phyloP scores from a whole-genome alignment of 179 eudicot genomes.

The Actinidia polygama region DNA sequence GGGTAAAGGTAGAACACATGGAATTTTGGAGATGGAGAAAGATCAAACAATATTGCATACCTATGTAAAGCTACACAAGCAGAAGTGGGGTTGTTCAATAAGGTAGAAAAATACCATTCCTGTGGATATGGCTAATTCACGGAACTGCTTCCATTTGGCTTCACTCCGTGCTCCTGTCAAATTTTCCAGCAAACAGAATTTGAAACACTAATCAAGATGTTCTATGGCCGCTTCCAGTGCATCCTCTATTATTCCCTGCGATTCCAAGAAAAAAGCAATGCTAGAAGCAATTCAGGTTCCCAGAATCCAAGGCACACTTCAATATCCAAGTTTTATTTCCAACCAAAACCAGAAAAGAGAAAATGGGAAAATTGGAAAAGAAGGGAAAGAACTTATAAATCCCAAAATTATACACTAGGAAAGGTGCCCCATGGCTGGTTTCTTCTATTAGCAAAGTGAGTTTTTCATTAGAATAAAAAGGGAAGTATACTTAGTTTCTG shows the following conservation, averaged over 20 bases:
- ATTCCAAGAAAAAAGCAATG: slow-evolving; percentile 91
- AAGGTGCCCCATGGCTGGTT: background rate
- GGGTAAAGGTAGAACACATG: background rate
- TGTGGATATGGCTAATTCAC: slow-evolving; percentile 93
- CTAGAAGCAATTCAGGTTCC: slow-evolving; percentile 36
- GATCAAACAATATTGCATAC: background rate
- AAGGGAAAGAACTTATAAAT: background rate
- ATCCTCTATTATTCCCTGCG: slow-evolving; percentile 84
- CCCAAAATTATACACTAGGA: background rate
- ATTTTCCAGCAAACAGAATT: slow-evolving; percentile 65
- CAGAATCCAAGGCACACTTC: background rate
- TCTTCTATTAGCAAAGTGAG: background rate
- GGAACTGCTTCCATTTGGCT: slow-evolving; percentile 97
- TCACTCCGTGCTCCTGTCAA: slow-evolving; percentile 83
- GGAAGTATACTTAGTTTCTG: background rate
- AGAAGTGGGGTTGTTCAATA: background rate
- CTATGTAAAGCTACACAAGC: no score
- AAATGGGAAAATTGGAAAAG: background rate
- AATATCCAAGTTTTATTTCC: no score
- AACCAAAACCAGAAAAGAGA: background rate
- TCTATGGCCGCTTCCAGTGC: slow-evolving; percentile 79
- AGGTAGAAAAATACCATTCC: slow-evolving; percentile 66
- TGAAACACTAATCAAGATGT: slow-evolving; percentile 4
- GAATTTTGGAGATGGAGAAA: background rate
- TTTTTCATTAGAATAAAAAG: background rate